Evolutionary conservation across 2,329 filamentous ascomycete species (phyloP), one percentile per base, ranked within the genome.

Genomic region (Trichoderma harzianum): DNA sequence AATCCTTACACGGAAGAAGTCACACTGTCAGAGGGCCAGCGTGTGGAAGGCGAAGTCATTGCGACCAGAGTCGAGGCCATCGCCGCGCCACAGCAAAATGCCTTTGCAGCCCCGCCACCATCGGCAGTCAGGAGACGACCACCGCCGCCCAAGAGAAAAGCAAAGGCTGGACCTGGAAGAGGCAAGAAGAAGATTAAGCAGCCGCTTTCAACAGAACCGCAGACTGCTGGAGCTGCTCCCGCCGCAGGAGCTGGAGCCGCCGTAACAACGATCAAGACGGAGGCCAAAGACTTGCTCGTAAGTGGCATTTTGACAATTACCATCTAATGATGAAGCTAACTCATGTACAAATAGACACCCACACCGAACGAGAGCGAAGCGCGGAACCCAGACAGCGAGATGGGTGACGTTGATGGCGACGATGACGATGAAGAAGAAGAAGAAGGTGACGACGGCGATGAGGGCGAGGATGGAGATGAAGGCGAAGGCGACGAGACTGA

Each of bases 1-100:
- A 95, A 95, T 76, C 87, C 93, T 11, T 93, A 93, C 73, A 91
- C 95, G 2, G 94, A 96, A 80, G 93, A 97, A 77, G 90, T 96
- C 8, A 92, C 93, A 24, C 87, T 97, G 5, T 88, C 90, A 6
- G 92, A 95, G 71, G 94, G 94, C 0, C 92, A 96, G 78, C 84
- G 85, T 6, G 87, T 97, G 0, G 92, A 95, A 74, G 94, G 94
- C 71, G 94, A 97, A 78, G 91, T 97, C 65, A 88, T 93, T 72
- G 86, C 88, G 0, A 89, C 87, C 1, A 86, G 86, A 7, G 83
- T 89, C 18, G 84, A 89, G 43, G 81, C 85, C 0, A 86, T 86
- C 3, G 88, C 89, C 51, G 85, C 86, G 7, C 87, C 87, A 1
- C 86, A 87, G n/a, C 82, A 87, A 7, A 91, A 86, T 82, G 86